These are phyloP conservation scores for Elongisporangium anandrum DNA, from an alignment of 352 stramenopile genomes.

Conservation along the genomic window DNA sequence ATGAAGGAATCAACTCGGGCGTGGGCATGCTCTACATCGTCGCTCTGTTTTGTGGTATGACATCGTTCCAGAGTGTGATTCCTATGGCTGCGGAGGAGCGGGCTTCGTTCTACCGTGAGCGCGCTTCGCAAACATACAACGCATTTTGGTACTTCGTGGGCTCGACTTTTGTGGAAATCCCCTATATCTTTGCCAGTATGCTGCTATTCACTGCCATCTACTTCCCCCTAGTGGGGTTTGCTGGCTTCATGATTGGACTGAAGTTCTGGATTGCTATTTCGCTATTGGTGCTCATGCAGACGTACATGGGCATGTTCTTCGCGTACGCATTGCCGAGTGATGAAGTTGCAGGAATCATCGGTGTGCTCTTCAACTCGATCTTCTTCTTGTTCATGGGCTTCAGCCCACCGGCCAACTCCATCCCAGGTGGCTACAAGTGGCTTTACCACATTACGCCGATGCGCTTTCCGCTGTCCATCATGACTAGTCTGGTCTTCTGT, in stretches of 20 bases:
- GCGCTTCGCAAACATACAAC: conserved; percentile 87
- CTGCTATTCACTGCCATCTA: conserved; percentile 25
- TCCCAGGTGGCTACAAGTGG: no score
- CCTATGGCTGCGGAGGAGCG: conserved; percentile 78
- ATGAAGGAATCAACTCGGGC: conserved; percentile 30
- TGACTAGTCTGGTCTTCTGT: conserved; percentile 18
- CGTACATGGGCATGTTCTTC: conserved; percentile 24
- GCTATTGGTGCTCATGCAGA: conserved; percentile 22
- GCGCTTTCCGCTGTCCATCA: conserved; percentile 11
- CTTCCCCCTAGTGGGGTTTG: conserved; percentile 25
- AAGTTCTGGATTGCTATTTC: conserved; percentile 19
- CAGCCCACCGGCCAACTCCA: no score
- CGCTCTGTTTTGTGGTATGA: conserved; percentile 70
- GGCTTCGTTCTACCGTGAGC: conserved; percentile 90
- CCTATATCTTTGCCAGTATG: conserved; percentile 18
- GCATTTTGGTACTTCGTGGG: conserved; percentile 74
- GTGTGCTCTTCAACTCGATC: conserved; percentile 22
- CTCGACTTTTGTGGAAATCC: conserved; percentile 57
- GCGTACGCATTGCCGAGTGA: conserved; percentile 18
- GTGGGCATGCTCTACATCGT: conserved; percentile 82
- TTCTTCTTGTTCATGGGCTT: no score
- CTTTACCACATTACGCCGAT: conserved; percentile 18
- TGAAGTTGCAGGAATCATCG: conserved; percentile 26
- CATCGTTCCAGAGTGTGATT: conserved; percentile 60
- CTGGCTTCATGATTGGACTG: conserved; percentile 5